Evolutionary conservation across 345 rosid genomes (phyloP).

Genomic region (Populus davidiana): DNA sequence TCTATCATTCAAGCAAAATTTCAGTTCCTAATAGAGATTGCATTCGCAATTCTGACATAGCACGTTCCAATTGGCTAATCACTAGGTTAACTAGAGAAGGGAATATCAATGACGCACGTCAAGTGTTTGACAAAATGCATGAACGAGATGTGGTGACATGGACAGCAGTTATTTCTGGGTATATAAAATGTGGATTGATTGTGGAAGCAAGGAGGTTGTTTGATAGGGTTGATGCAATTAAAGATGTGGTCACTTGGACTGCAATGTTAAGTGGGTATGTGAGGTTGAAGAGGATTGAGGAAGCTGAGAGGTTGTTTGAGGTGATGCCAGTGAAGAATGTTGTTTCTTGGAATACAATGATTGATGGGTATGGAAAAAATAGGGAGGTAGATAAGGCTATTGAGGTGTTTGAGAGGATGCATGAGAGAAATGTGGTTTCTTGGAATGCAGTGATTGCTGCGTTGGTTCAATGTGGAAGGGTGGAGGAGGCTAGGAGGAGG

Average conservation of each 20-base stretch:
- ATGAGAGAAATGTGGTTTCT: constrained; percentile 59
- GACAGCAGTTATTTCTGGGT: constrained; percentile 62
- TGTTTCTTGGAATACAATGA: constrained; percentile 67
- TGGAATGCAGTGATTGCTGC: constrained; percentile 59
- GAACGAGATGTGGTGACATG: constrained; percentile 63
- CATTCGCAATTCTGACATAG: constrained; percentile 27
- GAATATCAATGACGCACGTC: constrained; percentile 48
- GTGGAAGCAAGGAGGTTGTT: constrained; percentile 57
- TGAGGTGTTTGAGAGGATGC: constrained; percentile 53
- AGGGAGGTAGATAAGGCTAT: constrained; percentile 46
- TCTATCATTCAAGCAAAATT: constrained; percentile 9
- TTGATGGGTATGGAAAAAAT: constrained; percentile 52
- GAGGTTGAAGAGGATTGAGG: constrained; percentile 38
- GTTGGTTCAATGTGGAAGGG: constrained; percentile 47
- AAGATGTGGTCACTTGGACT: constrained; percentile 77
- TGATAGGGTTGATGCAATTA: constrained; percentile 49
- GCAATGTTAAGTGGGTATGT: constrained; percentile 63
- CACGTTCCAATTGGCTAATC: constrained; percentile 49
- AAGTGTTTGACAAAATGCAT: constrained; percentile 56
- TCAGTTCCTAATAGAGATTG: constrained; percentile 22
- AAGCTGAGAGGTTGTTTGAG: constrained; percentile 59
- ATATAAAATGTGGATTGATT: constrained; percentile 50
- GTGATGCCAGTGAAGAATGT: constrained; percentile 63
- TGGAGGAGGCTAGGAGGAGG: constrained; percentile 50
- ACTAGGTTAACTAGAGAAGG: constrained; percentile 45